These are phyloP conservation scores for Hsuehochloa calcarea DNA, from an alignment of 176 grass and related monocot species.

Conservation along the genomic window DNA sequence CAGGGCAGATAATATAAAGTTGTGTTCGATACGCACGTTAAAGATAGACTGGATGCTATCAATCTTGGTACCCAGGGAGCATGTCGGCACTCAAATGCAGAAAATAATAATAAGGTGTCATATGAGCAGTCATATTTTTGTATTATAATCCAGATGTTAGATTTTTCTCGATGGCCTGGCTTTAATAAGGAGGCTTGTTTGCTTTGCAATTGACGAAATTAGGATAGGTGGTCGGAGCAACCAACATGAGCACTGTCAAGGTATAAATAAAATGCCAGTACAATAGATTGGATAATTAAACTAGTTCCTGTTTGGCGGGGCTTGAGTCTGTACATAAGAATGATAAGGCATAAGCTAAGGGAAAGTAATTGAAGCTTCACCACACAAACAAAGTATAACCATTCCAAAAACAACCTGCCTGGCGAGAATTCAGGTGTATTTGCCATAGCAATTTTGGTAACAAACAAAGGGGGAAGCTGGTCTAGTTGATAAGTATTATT, in stretches of 20 bases:
- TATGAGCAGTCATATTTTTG: not conserved
- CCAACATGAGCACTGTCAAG: not conserved
- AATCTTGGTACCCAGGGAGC: not conserved
- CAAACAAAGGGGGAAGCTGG: not conserved
- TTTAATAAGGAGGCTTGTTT: not conserved
- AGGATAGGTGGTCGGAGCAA: not conserved
- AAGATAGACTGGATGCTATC: not conserved
- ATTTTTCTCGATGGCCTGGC: not conserved
- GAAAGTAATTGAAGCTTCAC: not conserved
- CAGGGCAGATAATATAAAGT: not conserved
- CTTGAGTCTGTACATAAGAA: not conserved
- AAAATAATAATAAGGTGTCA: not conserved
- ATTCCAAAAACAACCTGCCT: not conserved
- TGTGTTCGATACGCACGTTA: not conserved
- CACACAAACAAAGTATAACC: not conserved
- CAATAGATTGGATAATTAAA: not conserved
- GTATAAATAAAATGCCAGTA: not conserved
- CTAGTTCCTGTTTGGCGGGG: not conserved
- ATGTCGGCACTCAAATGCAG: not conserved
- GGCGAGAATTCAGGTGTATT: not conserved
- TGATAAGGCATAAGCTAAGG: not conserved
- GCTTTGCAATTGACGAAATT: not conserved
- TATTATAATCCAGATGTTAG: not conserved
- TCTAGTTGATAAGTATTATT: not conserved
- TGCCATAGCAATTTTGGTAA: not conserved